Evolutionary conservation across 331 rosid species (phyloP).

Genomic region (Malus hybrid): DNA sequence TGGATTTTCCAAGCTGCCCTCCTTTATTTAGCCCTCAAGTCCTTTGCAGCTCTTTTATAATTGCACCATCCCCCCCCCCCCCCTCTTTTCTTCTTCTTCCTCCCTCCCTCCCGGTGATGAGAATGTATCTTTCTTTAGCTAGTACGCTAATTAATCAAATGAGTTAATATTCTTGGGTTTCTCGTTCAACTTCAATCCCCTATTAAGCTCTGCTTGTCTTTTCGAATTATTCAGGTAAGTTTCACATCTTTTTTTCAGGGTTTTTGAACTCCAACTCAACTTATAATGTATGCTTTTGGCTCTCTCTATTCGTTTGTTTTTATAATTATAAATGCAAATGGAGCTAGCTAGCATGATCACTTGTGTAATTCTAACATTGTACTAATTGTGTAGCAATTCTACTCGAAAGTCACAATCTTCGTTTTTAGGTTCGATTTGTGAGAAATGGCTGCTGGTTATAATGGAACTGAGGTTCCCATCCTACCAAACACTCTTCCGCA

Average conservation of each 20-base stretch:
- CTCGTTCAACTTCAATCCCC: neutral
- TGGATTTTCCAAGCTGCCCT: neutral
- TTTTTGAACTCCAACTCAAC: neutral
- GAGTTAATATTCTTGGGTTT: neutral
- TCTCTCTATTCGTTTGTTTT: no score
- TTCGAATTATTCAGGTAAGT: neutral
- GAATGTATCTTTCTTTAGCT: neutral
- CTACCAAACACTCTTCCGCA: constrained; percentile 31
- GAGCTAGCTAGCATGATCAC: no score
- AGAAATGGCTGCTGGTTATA: constrained; percentile 44
- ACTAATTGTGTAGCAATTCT: no score
- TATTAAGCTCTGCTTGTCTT: neutral
- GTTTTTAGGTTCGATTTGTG: constrained; percentile 17
- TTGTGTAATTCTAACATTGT: no score
- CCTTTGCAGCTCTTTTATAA: neutral
- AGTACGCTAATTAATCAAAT: no score
- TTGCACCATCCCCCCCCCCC: neutral
- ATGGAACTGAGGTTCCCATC: constrained; percentile 60
- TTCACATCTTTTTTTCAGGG: no score
- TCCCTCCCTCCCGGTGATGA: neutral
- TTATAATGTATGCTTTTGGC: neutral
- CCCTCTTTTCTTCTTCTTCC: neutral
- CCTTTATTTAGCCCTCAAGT: neutral
- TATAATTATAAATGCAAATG: neutral
- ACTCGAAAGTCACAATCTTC: no score